A percentile compares a stretch with the other conserved stretches of the same genome.
phyloP scores from a whole-genome alignment of 768 basidiomycete species.

The Agrocybe chaxingu region DNA sequence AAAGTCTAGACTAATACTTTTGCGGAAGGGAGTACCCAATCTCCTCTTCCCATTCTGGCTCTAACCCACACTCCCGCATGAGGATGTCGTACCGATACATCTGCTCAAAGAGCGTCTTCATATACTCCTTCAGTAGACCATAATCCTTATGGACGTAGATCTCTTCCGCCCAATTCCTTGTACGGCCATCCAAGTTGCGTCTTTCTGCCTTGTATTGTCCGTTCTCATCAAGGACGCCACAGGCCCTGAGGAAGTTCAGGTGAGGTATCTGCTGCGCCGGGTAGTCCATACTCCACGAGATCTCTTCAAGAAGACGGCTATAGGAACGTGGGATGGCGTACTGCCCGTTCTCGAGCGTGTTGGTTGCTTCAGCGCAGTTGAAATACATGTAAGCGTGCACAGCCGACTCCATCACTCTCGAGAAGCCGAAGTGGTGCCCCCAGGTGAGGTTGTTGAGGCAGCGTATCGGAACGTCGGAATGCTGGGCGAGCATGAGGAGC shows the following conservation, averaged over 20 bases:
- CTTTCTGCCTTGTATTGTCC: not conserved
- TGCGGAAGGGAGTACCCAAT: conserved; percentile 4
- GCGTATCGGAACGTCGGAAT: conserved; percentile 28
- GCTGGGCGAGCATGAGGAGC: conserved; percentile 34
- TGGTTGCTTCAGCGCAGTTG: conserved; percentile 30
- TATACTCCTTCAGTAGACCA: conserved; percentile 24
- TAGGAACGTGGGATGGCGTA: conserved; percentile 23
- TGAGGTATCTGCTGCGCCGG: conserved; percentile 31
- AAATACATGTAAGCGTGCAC: conserved; percentile 32
- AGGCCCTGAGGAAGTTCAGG: conserved; percentile 19
- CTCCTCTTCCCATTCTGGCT: conserved; percentile 27
- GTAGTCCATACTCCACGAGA: conserved; percentile 21
- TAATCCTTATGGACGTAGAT: conserved; percentile 19
- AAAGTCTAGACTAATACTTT: too few species aligned
- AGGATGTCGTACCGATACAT: conserved; percentile 37
- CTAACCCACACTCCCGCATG: conserved; percentile 29
- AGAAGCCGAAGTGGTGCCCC: conserved; percentile 32
- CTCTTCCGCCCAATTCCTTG: not conserved
- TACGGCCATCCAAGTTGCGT: not conserved
- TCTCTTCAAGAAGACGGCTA: conserved; percentile 10
- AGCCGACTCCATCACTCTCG: conserved; percentile 25
- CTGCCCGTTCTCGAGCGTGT: conserved; percentile 20
- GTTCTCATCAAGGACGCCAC: not conserved
- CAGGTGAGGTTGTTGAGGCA: conserved; percentile 22
- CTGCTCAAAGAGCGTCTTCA: conserved; percentile 32